phyloP scores from a whole-genome alignment of 345 rosid genomes.

The Laguncularia racemosa region DNA sequence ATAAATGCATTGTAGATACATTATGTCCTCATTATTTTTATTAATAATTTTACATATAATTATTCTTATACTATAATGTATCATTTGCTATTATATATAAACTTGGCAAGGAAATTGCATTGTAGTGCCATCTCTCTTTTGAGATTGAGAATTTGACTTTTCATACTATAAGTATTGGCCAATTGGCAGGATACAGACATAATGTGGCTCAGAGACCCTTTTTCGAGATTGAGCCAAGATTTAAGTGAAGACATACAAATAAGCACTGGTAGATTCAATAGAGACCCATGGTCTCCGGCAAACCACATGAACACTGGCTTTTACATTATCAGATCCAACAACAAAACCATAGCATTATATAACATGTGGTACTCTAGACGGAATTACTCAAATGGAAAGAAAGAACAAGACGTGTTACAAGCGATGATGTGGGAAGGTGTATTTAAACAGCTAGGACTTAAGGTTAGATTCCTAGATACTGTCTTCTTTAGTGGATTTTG shows the following conservation, averaged over 20 bases:
- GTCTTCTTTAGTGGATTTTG: conserved; percentile 37
- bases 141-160: no score
- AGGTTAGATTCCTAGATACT: conserved; percentile 28
- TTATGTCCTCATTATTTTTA: no score
- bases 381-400: conserved; percentile 16
- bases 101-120: no score
- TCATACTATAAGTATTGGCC: no score
- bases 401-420: conserved; percentile 29
- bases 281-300: conserved; percentile 20
- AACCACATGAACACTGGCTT: conserved; percentile 35
- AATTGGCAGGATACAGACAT: conserved; percentile 60
- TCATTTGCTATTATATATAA: no score
- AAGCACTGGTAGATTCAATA: conserved; percentile 41
- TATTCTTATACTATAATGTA: no score
- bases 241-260: conserved; percentile 54
- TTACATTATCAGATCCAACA: conserved; percentile 33
- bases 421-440: conserved; percentile 18
- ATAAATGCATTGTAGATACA: no score
- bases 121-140: no score
- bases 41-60: no score
- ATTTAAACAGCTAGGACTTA: conserved; percentile 12
- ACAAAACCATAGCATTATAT: conserved; percentile 23
- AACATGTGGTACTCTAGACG: conserved; percentile 26
- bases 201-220: conserved; percentile 72
- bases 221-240: conserved; percentile 23